Evolutionary conservation across 768 basidiomycete species (phyloP).

Genomic region (Suillus subaureus): DNA sequence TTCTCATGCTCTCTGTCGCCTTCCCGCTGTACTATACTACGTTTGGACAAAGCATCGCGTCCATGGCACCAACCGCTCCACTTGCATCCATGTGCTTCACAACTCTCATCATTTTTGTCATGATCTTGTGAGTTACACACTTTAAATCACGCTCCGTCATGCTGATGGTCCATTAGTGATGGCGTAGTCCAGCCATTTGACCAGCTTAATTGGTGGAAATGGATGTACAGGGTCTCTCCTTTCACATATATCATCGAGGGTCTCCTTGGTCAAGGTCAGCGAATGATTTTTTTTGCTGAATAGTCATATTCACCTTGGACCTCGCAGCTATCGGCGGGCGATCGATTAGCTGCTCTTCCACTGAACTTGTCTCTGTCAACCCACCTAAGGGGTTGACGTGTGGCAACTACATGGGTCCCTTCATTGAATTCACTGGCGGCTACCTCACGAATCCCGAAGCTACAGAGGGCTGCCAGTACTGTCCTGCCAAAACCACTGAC

Average conservation of each 20-base stretch:
- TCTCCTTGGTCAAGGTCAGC: constrained; percentile 47
- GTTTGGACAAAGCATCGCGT: constrained; percentile 59
- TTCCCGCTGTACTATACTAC: constrained; percentile 65
- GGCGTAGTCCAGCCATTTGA: constrained; percentile 68
- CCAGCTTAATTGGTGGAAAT: constrained; percentile 66
- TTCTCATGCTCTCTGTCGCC: constrained; percentile 51
- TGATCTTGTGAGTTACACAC: constrained; percentile 43
- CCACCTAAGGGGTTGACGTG: constrained; percentile 52
- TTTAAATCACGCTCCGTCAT: background rate
- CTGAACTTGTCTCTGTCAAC: constrained; percentile 59
- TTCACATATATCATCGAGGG: constrained; percentile 59
- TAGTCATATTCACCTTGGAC: background rate
- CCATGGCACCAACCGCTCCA: constrained; percentile 60
- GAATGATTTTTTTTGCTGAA: background rate
- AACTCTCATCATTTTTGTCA: constrained; percentile 59
- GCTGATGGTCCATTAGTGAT: constrained; percentile 27
- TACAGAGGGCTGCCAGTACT: constrained; percentile 49
- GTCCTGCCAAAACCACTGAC: constrained; percentile 58
- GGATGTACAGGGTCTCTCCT: constrained; percentile 64
- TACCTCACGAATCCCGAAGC: constrained; percentile 46
- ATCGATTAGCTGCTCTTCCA: constrained; percentile 53
- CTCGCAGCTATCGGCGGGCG: constrained; percentile 51
- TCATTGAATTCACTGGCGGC: constrained; percentile 44
- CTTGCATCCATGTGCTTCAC: constrained; percentile 60
- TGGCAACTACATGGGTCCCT: constrained; percentile 44